These are phyloP conservation scores for Fraxinus latifolia DNA, from an alignment of 305 asterid genomes.

Conservation along the genomic window DNA sequence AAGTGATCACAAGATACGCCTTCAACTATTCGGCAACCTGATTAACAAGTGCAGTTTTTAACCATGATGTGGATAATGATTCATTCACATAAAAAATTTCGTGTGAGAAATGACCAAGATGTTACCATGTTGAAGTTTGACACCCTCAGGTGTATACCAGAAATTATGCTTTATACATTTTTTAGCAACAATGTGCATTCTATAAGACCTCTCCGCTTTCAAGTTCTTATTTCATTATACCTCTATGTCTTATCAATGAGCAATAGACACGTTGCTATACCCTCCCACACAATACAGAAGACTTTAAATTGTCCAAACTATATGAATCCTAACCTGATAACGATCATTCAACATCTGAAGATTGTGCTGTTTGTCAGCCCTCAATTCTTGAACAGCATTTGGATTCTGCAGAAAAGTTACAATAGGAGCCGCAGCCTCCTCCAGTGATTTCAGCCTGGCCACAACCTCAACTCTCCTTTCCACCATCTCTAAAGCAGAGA, in stretches of 20 bases:
- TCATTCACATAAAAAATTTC: background rate
- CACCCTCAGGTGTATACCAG: background rate
- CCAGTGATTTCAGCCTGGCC: constrained; percentile 58
- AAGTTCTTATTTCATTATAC: background rate
- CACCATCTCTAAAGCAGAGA: constrained; percentile 38
- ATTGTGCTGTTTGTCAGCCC: constrained; percentile 86
- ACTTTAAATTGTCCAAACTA: background rate
- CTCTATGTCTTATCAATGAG: background rate
- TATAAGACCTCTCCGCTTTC: background rate
- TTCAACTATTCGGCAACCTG: background rate
- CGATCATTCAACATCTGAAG: constrained; percentile 90
- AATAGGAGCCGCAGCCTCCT: constrained; percentile 89
- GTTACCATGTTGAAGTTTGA: background rate
- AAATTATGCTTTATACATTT: background rate
- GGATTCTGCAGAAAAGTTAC: constrained; percentile 80
- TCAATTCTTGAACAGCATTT: constrained; percentile 75
- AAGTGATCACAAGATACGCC: background rate
- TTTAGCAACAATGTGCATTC: background rate
- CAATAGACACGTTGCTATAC: background rate
- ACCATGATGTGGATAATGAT: background rate
- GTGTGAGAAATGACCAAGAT: background rate
- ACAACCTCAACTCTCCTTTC: constrained; percentile 54
- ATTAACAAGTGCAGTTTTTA: background rate
- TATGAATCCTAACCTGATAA: constrained; percentile 61
- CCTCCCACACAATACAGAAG: background rate